Evolutionary conservation across 352 stramenopile species (phyloP).

Genomic region (Globisporangium camurandrum): DNA sequence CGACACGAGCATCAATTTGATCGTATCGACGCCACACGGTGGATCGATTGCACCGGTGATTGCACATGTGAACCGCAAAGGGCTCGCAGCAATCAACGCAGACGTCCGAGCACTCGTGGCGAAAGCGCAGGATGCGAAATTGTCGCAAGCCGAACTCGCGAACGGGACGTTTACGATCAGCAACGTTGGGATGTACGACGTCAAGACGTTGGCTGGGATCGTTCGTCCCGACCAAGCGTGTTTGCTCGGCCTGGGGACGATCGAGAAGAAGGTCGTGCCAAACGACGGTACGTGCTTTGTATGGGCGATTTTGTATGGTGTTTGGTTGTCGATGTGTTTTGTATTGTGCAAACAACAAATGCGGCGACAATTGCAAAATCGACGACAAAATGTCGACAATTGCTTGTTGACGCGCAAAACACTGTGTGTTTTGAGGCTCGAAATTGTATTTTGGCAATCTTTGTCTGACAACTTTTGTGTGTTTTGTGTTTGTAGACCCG

Average conservation of each 20-base stretch:
- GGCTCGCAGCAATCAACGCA: constrained; percentile 87
- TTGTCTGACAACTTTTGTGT: constrained; percentile 13
- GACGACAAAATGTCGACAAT: neutral
- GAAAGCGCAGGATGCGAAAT: constrained; percentile 32
- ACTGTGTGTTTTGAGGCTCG: neutral
- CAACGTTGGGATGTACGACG: constrained; percentile 96
- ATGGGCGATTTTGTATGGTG: neutral
- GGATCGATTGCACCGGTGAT: constrained; percentile 97
- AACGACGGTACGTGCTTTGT: constrained; percentile 51
- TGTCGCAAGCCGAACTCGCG: constrained; percentile 46
- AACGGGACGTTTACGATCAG: constrained; percentile 94
- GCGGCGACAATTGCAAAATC: too few species aligned
- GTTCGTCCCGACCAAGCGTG: constrained; percentile 91
- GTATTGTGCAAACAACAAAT: too few species aligned
- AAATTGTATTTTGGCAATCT: constrained; percentile 13
- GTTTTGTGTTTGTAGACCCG: too few species aligned
- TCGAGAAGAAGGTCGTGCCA: constrained; percentile 93
- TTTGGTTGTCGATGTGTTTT: too few species aligned
- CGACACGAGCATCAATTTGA: constrained; percentile 92
- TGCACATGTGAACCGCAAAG: constrained; percentile 81
- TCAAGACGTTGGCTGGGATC: constrained; percentile 93
- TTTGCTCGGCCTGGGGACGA: constrained; percentile 90
- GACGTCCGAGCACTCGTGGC: constrained; percentile 67
- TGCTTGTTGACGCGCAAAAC: too few species aligned
- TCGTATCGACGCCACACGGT: constrained; percentile 56